Percentiles rank a stretch among this genome's conserved stretches.
phyloP scores from a whole-genome alignment of 805 yeast species.

The Cyberlindnera suaveolens region DNA sequence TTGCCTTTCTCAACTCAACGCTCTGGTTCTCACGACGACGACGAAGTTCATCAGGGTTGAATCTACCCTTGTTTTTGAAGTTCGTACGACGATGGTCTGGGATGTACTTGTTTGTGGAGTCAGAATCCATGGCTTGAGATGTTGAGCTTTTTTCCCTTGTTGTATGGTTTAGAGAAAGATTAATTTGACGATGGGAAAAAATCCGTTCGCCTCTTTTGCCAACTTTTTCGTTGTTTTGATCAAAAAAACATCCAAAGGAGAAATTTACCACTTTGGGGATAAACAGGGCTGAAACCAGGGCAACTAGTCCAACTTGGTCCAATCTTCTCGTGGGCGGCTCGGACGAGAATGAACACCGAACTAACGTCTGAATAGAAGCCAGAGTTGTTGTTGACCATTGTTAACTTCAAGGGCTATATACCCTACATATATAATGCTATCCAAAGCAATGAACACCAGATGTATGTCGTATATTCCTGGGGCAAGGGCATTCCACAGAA shows the following conservation, averaged over 20 bases:
- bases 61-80: conserved; percentile 90
- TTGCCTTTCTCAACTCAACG: conserved; percentile 92
- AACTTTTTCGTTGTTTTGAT: conserved; percentile 1
- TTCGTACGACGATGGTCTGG: conserved; percentile 97
- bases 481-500: conserved; percentile 1
- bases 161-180: too few relatives aligned
- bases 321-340: too few relatives aligned
- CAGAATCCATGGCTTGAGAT: conserved; percentile 54
- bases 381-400: too few relatives aligned
- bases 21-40: conserved; percentile 97
- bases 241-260: conserved; percentile 7
- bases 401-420: too few relatives aligned
- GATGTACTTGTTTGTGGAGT: conserved; percentile 74
- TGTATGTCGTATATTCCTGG: not conserved
- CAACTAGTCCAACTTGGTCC: not conserved
- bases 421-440: too few relatives aligned
- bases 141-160: too few relatives aligned
- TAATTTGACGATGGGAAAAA: not conserved
- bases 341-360: too few relatives aligned
- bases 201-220: not conserved
- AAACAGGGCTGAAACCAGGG: conserved; percentile 2
- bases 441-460: too few relatives aligned
- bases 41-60: conserved; percentile 92
- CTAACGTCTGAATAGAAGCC: too few relatives aligned
- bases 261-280: conserved; percentile 13